phyloP scores from a whole-genome alignment of 2,329 filamentous ascomycete genomes.

The Colletotrichum eleusines region DNA sequence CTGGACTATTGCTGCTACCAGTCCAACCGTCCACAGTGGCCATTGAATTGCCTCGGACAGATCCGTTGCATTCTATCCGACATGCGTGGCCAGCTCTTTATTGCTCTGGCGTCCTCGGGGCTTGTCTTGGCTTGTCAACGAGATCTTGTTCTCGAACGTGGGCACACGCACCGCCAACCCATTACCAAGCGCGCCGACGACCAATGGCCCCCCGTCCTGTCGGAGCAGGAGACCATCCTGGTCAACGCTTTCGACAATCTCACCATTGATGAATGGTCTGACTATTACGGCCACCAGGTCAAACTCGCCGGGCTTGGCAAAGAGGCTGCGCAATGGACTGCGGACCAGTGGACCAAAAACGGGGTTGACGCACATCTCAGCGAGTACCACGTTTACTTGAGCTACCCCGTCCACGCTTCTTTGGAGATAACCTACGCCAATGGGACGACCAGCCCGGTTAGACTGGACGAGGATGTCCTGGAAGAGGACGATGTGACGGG shows the following conservation, averaged over 20 bases:
- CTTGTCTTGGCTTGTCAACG: slow-evolving; percentile 48
- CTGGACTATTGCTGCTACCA: no score
- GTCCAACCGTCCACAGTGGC: not conserved
- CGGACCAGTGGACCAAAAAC: slow-evolving; percentile 52
- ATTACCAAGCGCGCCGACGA: slow-evolving; percentile 49
- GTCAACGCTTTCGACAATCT: slow-evolving; percentile 55
- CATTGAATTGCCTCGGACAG: not conserved
- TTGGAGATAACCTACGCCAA: slow-evolving; percentile 55
- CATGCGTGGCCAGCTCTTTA: slow-evolving; percentile 30
- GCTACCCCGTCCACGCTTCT: slow-evolving; percentile 70
- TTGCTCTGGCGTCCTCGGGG: slow-evolving; percentile 43
- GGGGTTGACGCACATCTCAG: slow-evolving; percentile 52
- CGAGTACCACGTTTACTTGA: slow-evolving; percentile 70
- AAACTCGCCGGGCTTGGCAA: slow-evolving; percentile 54
- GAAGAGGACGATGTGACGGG: slow-evolving; percentile 80
- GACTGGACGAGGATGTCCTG: slow-evolving; percentile 78
- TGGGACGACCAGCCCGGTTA: slow-evolving; percentile 71
- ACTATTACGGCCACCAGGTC: slow-evolving; percentile 55
- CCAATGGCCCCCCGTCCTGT: slow-evolving; percentile 51
- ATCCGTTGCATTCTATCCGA: not conserved
- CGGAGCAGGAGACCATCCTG: slow-evolving; percentile 50
- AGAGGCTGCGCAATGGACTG: slow-evolving; percentile 55
- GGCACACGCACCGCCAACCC: slow-evolving; percentile 50
- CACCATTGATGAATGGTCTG: slow-evolving; percentile 53
- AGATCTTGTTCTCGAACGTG: slow-evolving; percentile 46